Evolutionary conservation across 202 grass and related monocot genomes (phyloP).

Genomic region (Panicum virgatum): DNA sequence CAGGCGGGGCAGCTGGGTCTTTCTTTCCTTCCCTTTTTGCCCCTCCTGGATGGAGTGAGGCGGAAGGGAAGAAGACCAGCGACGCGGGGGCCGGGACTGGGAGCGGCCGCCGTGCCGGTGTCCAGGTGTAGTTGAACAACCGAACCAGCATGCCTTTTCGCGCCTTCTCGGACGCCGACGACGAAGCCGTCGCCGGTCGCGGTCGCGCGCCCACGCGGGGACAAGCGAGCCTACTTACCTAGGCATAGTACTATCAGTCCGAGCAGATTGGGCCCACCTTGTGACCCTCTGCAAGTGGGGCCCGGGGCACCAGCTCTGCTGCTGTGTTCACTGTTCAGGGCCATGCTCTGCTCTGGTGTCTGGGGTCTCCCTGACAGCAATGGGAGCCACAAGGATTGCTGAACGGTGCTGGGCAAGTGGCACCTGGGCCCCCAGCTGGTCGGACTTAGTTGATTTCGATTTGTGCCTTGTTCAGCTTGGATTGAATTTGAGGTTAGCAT

Average conservation of each 20-base stretch:
- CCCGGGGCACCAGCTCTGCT: constrained; percentile 16
- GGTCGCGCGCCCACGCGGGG: constrained; percentile 20
- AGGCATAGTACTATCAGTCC: not conserved
- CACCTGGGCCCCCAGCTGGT: constrained; percentile 37
- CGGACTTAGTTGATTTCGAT: constrained; percentile 17
- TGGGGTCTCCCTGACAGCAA: constrained; percentile 12
- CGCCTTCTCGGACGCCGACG: not conserved
- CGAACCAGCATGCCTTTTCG: constrained; percentile 46
- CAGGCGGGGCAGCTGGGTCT: not conserved
- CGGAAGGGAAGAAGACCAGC: constrained; percentile 45
- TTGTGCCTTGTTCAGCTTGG: constrained; percentile 6
- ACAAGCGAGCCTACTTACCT: constrained; percentile 3
- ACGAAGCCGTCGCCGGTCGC: constrained; percentile 24
- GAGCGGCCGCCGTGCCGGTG: constrained; percentile 22
- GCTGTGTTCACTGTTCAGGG: not conserved
- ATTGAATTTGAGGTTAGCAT: constrained; percentile 8
- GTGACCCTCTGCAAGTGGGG: not conserved
- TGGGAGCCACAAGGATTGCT: constrained; percentile 20
- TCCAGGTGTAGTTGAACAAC: constrained; percentile 61
- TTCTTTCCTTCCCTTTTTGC: not conserved
- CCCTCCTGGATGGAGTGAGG: constrained; percentile 41
- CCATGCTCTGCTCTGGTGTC: not conserved
- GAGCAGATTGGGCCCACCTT: constrained; percentile 8
- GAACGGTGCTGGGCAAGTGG: constrained; percentile 30
- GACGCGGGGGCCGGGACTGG: not conserved